Base-by-base conservation (phyloP, 495 filamentous ascomycete species). In the Lophiotrema nucula region DNA sequence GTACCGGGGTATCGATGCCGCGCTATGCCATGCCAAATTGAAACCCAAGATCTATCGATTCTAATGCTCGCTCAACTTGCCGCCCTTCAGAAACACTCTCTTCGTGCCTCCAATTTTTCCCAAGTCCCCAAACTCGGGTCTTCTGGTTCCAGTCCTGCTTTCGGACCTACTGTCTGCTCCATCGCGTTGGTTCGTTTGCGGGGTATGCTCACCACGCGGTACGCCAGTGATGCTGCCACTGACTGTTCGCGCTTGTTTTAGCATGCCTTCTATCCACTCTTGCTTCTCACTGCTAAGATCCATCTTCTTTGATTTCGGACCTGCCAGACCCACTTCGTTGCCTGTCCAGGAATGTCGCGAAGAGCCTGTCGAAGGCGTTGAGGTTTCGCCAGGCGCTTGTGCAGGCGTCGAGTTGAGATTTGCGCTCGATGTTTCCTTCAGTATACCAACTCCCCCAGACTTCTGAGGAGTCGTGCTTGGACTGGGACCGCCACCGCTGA, bases 211-310 rank as follows among this genome's bases (percentile, higher is more conserved):
- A 26, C 41, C 13, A 25, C 38, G 24, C 28, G 19, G 18, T 11
- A 15, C 25, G 24, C 16, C 24, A 28, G 48, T 43, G 33, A 52
- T 21, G 28, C 27, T 55, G 12, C 39, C 57, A 22, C 53, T 57
- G 16, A 69, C 67, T 12, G 66, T 69, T 22, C 56, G 52, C 28
- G 69, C 72, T 46, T 74, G 69, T 42, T 85, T 83, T 68, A 88
- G 80, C 72, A 90, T 83, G 25, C 80, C 84, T 68, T 90, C 83
- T 2, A 90, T 83, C 87, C 87, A 90, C 37, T 80, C 78, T 45
- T 79, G 73, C 60, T 83, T 83, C 69, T 88, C 81, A 51, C 80
- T 79, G 45, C 76, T 81, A 59, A 90, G 81, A 43, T 79, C 78
- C 6, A 77, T 67, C 35, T 77, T 79, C 71, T 81, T 85, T 28